phyloP scores from a whole-genome alignment of 148 eudicot genomes.

The Oxyria digyna region DNA sequence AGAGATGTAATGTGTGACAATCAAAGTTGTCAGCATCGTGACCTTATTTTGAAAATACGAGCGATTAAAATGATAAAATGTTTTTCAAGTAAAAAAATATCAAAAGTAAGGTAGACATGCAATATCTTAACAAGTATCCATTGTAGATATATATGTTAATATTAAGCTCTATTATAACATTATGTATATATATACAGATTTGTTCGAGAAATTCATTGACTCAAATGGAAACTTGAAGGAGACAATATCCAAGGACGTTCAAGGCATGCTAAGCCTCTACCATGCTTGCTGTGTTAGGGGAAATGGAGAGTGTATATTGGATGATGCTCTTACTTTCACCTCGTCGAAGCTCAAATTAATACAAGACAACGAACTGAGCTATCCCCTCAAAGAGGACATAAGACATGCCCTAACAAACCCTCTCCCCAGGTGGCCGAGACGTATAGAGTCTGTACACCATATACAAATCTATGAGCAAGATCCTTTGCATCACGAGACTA shows the following conservation, averaged over 20 bases:
- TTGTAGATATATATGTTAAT: no score
- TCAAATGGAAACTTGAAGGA: constrained; percentile 10
- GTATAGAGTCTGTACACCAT: constrained; percentile 14
- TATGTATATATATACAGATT: constrained; percentile 5
- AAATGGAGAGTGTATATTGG: constrained; percentile 25
- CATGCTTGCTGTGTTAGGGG: constrained; percentile 24
- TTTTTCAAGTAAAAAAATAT: no score
- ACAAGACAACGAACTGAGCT: neutral
- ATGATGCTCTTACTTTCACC: constrained; percentile 27
- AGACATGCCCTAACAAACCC: constrained; percentile 15
- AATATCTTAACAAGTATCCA: no score
- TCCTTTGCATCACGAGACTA: constrained; percentile 2
- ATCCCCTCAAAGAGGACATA: neutral
- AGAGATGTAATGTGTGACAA: no score
- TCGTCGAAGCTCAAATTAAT: constrained; percentile 7
- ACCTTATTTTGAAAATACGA: no score
- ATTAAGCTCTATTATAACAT: neutral
- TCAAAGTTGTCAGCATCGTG: no score
- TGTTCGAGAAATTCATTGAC: constrained; percentile 17
- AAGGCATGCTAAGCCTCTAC: constrained; percentile 25
- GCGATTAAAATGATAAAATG: no score
- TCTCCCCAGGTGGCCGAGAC: constrained; percentile 12
- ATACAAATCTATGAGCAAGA: constrained; percentile 21
- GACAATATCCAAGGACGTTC: constrained; percentile 1
- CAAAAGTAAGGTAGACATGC: no score